Percentiles rank a stretch among this genome's conserved stretches.
Evolutionary conservation across 768 basidiomycete species (phyloP).

Genomic region (Amanita brunnescens): DNA sequence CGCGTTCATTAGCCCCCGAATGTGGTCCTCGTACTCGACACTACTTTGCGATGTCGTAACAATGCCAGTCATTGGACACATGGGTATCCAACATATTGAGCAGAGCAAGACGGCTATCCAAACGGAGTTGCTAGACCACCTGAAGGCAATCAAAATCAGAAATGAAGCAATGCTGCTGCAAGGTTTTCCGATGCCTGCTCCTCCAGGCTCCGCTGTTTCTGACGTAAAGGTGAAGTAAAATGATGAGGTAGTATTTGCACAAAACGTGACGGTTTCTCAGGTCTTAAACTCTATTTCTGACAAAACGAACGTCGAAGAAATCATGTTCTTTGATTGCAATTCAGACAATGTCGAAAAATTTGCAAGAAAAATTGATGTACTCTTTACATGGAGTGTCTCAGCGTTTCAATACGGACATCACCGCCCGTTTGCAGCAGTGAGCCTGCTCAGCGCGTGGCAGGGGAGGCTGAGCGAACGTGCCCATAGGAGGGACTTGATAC

Average conservation of each 20-base stretch:
- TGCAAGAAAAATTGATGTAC: slow-evolving; percentile 59
- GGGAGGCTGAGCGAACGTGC: slow-evolving; percentile 55
- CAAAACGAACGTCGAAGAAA: slow-evolving; percentile 47
- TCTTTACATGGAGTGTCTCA: slow-evolving; percentile 77
- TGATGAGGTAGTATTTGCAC: background rate
- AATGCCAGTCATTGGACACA: slow-evolving; percentile 25
- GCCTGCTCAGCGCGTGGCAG: slow-evolving; percentile 56
- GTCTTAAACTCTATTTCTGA: slow-evolving; percentile 70
- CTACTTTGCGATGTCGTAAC: slow-evolving; percentile 41
- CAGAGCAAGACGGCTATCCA: slow-evolving; percentile 35
- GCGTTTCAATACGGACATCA: slow-evolving; percentile 79
- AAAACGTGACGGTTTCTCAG: slow-evolving; percentile 24
- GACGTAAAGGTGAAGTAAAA: slow-evolving; percentile 35
- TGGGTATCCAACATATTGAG: slow-evolving; percentile 25
- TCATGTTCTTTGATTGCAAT: slow-evolving; percentile 50
- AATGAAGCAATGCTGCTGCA: slow-evolving; percentile 78
- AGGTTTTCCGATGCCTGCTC: slow-evolving; percentile 51
- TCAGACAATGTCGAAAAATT: slow-evolving; percentile 36
- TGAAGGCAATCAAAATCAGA: slow-evolving; percentile 62
- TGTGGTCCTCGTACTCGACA: slow-evolving; percentile 49
- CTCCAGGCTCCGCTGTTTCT: slow-evolving; percentile 51
- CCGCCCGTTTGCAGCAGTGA: slow-evolving; percentile 65
- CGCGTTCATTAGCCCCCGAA: slow-evolving; percentile 62
- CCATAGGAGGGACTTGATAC: slow-evolving; percentile 48
- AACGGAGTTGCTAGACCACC: slow-evolving; percentile 44